Evolutionary conservation across 2,329 filamentous ascomycete genomes (phyloP), one percentile per base, ranked within the genome.

Genomic region (Pseudogymnoascus sp.): DNA sequence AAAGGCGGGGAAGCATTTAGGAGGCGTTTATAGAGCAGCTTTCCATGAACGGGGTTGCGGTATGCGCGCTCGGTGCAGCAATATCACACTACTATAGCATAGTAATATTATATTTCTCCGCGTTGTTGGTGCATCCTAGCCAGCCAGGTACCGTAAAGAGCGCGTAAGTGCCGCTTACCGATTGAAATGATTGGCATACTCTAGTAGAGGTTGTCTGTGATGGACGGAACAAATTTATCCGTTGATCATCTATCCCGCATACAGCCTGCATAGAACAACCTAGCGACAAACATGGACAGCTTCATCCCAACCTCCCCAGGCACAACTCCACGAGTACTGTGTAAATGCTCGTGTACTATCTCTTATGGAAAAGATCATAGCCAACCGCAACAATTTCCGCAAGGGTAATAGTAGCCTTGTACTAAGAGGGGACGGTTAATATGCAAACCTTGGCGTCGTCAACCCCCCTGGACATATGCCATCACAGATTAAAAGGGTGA

Each of bases 51-150:
- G 6, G 8, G 27, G 10, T n/a, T 52, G 13, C 13, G 29, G 25
- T 52, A 10, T 31, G n/a, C n/a, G 45, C 13, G 25, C 45, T 52
- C 45, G 45, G 25, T 31, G 13, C 45, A 52, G 45, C 45, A 52
- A 52, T 31, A 52, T 52, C 13, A 52, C 15, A 15, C 25, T 29
- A 52, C 25, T 48, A 48, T 29, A 48, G 25, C 29, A 29, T 42
- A 52, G 45, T 52, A 52, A 52, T 48, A 48, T 48, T 48, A 29
- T 13, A 15, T 52, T 52, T 52, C 45, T 27, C 45, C 45, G 45
- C 45, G 25, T 4, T 52, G 25, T 52, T 29, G 18, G 45, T 13
- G 5, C n/a, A 29, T 15, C 25, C 10, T 52, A 15, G 25, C 45
- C 45, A 8, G 45, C 25, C 45, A 52, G 45, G 45, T 29, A 52